Base-by-base conservation (phyloP, 1,139 yeast genomes). In the Kodamaea arcana region DNA sequence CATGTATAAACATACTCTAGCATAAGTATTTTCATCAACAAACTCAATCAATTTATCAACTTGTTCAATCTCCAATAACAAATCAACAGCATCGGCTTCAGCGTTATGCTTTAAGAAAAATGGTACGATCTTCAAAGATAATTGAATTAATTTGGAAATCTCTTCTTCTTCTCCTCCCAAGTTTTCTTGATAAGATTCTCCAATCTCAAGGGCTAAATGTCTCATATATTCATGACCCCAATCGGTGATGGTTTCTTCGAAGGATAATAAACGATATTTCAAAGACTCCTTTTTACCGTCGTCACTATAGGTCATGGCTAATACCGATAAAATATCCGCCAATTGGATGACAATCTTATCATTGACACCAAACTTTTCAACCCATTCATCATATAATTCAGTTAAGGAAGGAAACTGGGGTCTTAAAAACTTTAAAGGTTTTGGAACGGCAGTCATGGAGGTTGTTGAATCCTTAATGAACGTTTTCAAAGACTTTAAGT, bases 221-320 rank as follows among this genome's bases (percentile, higher is more conserved):
- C 98, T 90, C 56, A 92, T 78, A 58, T 94, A 92, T 60, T 92
- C 98, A 58, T 94, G 98, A 29, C 98, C 99, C 98, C 98, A 94
- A 48, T 81, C 85, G 33, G 82, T 82, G 44, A 87, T 75, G 33
- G 80, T 72, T 27, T 78, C 72, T 34, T 72, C 79, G 27, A 58
- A 48, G 3, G 95, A 76, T 43, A 82, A 65, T 46, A 94, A 68
- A 51, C 98, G 76, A 62, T 80, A 94, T 54, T 79, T 82, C 43
- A 92, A 72, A 13, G 94, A 83, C 42, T 87, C 95, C 43, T 83
- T 77, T 45, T 79, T 78, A 36, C 87, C 88, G 37, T 83, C 86
- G 47, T 85, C 94, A 4, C 94, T 80, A 58, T 86, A 88, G 2
- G 97, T 90, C 95, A 90, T 92, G 34, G 95, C 96, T 51, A 92